Evolutionary conservation across 805 yeast genomes (phyloP).

Genomic region (Kluyveromyces dobzhanskii): DNA sequence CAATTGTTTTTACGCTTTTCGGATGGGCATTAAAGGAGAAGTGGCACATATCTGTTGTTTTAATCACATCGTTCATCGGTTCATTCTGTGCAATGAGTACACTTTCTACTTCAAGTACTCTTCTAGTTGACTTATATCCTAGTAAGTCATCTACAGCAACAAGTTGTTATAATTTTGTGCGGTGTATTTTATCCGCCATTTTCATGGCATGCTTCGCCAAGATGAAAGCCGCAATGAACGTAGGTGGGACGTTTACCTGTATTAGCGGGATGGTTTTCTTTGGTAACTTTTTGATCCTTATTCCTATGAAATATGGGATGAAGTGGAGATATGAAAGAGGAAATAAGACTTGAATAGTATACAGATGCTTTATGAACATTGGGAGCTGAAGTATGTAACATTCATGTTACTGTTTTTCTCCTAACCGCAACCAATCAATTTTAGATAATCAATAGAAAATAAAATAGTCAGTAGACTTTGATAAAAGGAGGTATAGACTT

Average conservation of each 20-base stretch:
- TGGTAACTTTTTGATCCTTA: slow-evolving; percentile 21
- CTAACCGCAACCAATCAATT: too few relatives aligned
- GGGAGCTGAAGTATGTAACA: not conserved
- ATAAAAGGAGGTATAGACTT: too few relatives aligned
- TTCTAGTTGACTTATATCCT: slow-evolving; percentile 70
- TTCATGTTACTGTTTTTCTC: too few relatives aligned
- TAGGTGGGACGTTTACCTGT: slow-evolving; percentile 72
- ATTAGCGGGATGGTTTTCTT: slow-evolving; percentile 43
- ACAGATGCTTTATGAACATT: not conserved
- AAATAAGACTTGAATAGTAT: not conserved
- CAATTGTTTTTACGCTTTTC: slow-evolving; percentile 40
- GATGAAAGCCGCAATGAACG: slow-evolving; percentile 48
- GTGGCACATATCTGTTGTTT: slow-evolving; percentile 42
- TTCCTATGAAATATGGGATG: slow-evolving; percentile 32
- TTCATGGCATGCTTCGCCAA: slow-evolving; percentile 58
- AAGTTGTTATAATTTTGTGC: slow-evolving; percentile 58
- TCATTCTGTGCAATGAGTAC: slow-evolving; percentile 51
- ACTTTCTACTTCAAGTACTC: slow-evolving; percentile 49
- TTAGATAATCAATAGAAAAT: too few relatives aligned
- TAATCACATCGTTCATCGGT: slow-evolving; percentile 49
- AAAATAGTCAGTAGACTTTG: too few relatives aligned
- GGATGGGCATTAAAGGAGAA: slow-evolving; percentile 65
- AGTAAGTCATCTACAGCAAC: slow-evolving; percentile 61
- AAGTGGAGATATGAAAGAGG: slow-evolving; percentile 27
- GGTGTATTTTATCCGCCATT: slow-evolving; percentile 64